Conservation (phyloP, 2,329 filamentous ascomycete genomes). For the Cladosporium cucumerinum region DNA sequence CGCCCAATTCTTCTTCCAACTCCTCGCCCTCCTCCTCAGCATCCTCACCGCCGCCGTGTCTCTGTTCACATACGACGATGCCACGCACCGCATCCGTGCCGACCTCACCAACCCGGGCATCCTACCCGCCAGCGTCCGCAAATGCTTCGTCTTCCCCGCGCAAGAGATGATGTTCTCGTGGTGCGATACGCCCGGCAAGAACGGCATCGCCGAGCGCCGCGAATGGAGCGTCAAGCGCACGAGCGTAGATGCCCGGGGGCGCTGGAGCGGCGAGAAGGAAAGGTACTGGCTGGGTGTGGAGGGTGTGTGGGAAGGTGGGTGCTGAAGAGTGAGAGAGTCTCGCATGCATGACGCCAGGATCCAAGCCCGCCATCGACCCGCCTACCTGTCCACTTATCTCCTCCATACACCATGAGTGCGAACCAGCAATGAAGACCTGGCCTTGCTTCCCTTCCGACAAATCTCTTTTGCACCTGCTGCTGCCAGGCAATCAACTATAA, state of each 20-base stretch:
- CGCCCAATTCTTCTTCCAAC: conserved; percentile 17
- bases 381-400: neutral
- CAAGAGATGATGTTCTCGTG: conserved; percentile 31
- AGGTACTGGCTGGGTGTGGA: conserved; percentile 31
- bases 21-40: conserved; percentile 20
- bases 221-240: conserved; percentile 24
- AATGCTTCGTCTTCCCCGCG: conserved; percentile 29
- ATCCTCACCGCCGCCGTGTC: conserved; percentile 18
- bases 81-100: conserved; percentile 15
- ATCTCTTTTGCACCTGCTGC: no score
- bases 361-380: neutral
- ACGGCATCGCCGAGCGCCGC: conserved; percentile 18
- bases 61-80: conserved; percentile 20
- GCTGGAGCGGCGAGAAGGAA: conserved; percentile 29
- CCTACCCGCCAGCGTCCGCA: conserved; percentile 22
- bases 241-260: conserved; percentile 21
- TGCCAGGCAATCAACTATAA: neutral
- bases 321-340: neutral
- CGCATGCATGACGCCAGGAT: no score
- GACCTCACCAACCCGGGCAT: conserved; percentile 25
- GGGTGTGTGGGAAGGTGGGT: conserved; percentile 27
- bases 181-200: conserved; percentile 19
- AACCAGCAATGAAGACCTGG: neutral
- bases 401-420: neutral
- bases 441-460: neutral